Base-by-base conservation (phyloP, 2,329 filamentous ascomycete species). In the Akanthomyces uredinophilus region DNA sequence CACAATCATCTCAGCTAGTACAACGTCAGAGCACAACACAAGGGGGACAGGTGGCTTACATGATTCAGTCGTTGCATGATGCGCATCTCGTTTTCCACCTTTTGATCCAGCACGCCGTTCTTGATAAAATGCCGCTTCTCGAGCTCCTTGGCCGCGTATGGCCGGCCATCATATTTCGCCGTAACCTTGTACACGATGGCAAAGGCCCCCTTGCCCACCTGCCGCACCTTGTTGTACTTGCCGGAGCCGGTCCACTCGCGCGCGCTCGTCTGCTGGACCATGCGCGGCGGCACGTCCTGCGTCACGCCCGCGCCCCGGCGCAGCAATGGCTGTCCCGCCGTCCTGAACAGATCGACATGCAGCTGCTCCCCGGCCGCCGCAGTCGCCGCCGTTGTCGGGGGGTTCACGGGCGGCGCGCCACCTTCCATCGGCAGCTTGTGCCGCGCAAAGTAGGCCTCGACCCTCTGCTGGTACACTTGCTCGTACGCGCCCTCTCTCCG, bases 81-180 rank as follows among this genome's bases (percentile, higher is more conserved):
- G 66, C 87, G 90, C 88, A 99, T 94, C 77, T 99, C 95, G 69
- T 96, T 97, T 71, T 97, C 91, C 16, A 98, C 89, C 73, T 96
- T 96, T 67, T 92, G 88, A 69, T 96, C 92, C 24, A 96, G 76
- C 22, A 93, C 81, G 2, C 92, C 93, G 68, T 96, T 95, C 77
- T 96, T 96, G 79, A 96, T 91, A 71, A 97, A 96, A 20, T 88
- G 87, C 58, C 90, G 86, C 77, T 97, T 98, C 74, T 97, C 92
- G 4, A 99, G 84, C 74, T 98, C 92, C 73, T 99, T 99, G 16
- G 92, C 93, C 5, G 95, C 95, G 70, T 90, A 96, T 0, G 94
- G 86, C 35, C 85, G 80, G 1, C 95, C 95, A 70, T 95, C 87
- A 68, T 86, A 90, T 75, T 92, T 96, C 20, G 89, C 88, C 1